These are phyloP conservation scores for Peziza echinospora DNA, from an alignment of 495 filamentous ascomycete genomes.

Conservation along the genomic window DNA sequence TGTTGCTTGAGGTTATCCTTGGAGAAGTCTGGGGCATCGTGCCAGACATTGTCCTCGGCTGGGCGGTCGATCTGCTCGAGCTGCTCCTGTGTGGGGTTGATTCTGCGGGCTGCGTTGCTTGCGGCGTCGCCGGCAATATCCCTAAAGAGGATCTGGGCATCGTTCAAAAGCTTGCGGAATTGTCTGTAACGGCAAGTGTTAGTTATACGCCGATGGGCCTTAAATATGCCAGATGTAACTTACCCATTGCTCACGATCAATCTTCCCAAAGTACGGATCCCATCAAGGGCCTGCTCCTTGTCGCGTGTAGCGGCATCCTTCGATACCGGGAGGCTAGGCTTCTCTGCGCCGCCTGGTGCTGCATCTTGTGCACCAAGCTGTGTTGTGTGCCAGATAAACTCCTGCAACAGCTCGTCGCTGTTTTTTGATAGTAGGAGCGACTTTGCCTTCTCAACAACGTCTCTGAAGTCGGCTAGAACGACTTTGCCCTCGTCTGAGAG, in stretches of 20 bases:
- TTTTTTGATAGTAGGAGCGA: slow-evolving; percentile 82
- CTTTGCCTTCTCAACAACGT: slow-evolving; percentile 79
- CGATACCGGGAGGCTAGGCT: slow-evolving; percentile 43
- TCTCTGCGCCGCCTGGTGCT: slow-evolving; percentile 28
- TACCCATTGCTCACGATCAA: slow-evolving; percentile 89
- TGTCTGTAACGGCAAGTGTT: slow-evolving; percentile 2
- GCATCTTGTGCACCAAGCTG: slow-evolving; percentile 33
- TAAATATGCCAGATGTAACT: slow-evolving; percentile 3
- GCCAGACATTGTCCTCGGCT: slow-evolving; percentile 81
- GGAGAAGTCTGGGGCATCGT: slow-evolving; percentile 63
- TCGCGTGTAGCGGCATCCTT: slow-evolving; percentile 44
- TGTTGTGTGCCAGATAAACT: slow-evolving; percentile 87
- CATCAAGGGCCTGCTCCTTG: slow-evolving; percentile 41
- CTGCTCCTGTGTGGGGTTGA: slow-evolving; percentile 61
- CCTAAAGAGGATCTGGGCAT: slow-evolving; percentile 60
- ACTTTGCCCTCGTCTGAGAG: slow-evolving; percentile 61
- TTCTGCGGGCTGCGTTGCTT: slow-evolving; percentile 49
- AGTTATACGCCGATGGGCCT: slow-evolving; percentile 14
- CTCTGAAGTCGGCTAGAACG: slow-evolving; percentile 53
- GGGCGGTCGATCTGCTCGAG: slow-evolving; percentile 57
- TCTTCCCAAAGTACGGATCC: slow-evolving; percentile 71
- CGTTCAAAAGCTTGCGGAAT: slow-evolving; percentile 34
- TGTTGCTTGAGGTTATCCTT: slow-evolving; percentile 47
- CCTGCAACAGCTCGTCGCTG: slow-evolving; percentile 77
- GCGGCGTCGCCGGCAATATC: slow-evolving; percentile 86